Conservation (phyloP, 148 eudicot genomes). For the Nepenthes gracilis region DNA sequence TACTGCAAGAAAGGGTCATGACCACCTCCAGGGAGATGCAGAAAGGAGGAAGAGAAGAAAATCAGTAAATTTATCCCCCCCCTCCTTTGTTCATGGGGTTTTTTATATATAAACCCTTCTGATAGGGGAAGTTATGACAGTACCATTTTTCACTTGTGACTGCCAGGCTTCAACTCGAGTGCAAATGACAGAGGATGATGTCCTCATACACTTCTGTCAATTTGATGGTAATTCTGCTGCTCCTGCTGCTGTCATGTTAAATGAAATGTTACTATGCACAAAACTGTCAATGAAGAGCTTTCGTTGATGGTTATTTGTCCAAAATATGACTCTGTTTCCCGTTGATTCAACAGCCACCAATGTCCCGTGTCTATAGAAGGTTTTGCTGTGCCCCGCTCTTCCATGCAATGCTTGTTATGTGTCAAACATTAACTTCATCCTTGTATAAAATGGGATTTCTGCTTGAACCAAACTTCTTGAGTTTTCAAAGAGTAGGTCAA, state of each 20-base stretch:
- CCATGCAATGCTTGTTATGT: too few relatives aligned
- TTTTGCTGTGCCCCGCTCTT: too few relatives aligned
- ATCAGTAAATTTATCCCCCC: conserved; percentile 20
- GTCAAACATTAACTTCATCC: too few relatives aligned
- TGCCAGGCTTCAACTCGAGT: conserved; percentile 48
- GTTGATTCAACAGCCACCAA: too few relatives aligned
- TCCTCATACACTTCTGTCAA: conserved; percentile 80
- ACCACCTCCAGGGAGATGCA: conserved; percentile 20
- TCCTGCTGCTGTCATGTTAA: neutral
- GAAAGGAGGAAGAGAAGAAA: conserved; percentile 50
- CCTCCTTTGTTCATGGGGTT: neutral
- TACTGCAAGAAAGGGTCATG: conserved; percentile 19
- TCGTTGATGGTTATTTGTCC: too few relatives aligned
- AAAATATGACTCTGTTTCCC: too few relatives aligned
- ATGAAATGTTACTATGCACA: neutral
- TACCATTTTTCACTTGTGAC: neutral
- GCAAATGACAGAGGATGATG: conserved; percentile 81
- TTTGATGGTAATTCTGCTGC: conserved; percentile 58
- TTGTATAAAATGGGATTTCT: too few relatives aligned
- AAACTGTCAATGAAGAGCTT: too few relatives aligned
- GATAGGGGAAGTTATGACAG: conserved; percentile 1
- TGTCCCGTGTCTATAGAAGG: too few relatives aligned
- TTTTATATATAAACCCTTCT: neutral
- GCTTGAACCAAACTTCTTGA: too few relatives aligned
- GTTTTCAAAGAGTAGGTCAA: too few relatives aligned